Percentiles rank a stretch among this genome's conserved stretches.
These are phyloP conservation scores for Senna tora DNA, from an alignment of 306 rosid species.

Conservation along the genomic window DNA sequence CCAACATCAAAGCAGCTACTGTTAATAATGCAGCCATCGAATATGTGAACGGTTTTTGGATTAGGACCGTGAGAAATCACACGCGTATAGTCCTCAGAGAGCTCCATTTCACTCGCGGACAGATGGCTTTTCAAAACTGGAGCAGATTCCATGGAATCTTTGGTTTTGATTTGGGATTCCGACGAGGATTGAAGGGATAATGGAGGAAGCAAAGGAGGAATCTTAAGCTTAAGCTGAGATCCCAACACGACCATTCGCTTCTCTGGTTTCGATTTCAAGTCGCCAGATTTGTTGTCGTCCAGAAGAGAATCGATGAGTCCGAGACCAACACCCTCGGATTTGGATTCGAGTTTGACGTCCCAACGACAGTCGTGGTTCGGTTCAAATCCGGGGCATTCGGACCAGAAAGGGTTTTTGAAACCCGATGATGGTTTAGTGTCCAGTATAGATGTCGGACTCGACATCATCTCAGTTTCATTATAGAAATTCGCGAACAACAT, in stretches of 20 bases:
- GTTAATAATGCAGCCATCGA: slow-evolving; percentile 69
- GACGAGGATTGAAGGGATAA: slow-evolving; percentile 43
- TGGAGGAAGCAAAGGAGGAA: slow-evolving; percentile 47
- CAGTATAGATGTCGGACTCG: slow-evolving; percentile 87
- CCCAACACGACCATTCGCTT: slow-evolving; percentile 75
- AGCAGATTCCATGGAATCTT: slow-evolving; percentile 44
- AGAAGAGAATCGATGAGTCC: slow-evolving; percentile 76
- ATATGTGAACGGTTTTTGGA: slow-evolving; percentile 81
- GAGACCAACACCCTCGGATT: slow-evolving; percentile 63
- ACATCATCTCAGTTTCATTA: slow-evolving; percentile 59
- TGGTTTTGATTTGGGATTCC: slow-evolving; percentile 43
- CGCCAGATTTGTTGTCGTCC: slow-evolving; percentile 49
- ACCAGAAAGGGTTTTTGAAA: slow-evolving; percentile 63
- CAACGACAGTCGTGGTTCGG: slow-evolving; percentile 51
- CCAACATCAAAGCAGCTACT: slow-evolving; percentile 56
- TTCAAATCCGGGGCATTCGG: slow-evolving; percentile 55
- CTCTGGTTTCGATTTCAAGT: slow-evolving; percentile 44
- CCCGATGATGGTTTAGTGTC: slow-evolving; percentile 63
- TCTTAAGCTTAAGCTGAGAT: slow-evolving; percentile 79
- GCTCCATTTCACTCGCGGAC: slow-evolving; percentile 76
- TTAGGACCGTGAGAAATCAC: slow-evolving; percentile 79
- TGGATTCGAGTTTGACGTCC: slow-evolving; percentile 51
- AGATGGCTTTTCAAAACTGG: slow-evolving; percentile 53
- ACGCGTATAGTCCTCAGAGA: slow-evolving; percentile 88
- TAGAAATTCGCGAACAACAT: slow-evolving; percentile 55